Evolutionary conservation across 352 stramenopile species (phyloP).

Genomic region (Globisporangium sylvaticum): DNA sequence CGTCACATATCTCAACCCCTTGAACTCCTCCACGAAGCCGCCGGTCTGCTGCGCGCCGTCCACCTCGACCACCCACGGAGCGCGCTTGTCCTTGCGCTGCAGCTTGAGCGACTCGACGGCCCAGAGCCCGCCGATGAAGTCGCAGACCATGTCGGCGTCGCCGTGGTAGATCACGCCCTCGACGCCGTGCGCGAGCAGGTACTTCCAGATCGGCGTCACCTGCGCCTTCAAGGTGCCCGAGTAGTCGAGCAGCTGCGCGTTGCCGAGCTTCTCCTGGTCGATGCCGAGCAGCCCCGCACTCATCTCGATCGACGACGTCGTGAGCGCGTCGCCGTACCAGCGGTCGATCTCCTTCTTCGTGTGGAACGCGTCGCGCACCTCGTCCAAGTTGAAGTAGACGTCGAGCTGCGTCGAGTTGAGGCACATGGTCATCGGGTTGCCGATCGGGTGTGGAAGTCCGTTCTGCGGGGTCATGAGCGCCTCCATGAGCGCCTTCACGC

Average conservation of each 20-base stretch:
- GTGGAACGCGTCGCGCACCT: constrained; percentile 57
- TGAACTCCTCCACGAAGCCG: constrained; percentile 81
- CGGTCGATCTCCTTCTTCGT: constrained; percentile 21
- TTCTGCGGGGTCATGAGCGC: constrained; percentile 40
- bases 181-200: constrained; percentile 28
- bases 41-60: constrained; percentile 59
- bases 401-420: constrained; percentile 15
- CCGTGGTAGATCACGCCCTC: constrained; percentile 57
- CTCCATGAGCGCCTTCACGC: constrained; percentile 39
- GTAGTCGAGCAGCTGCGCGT: constrained; percentile 47
- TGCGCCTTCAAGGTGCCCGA: constrained; percentile 33
- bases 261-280: constrained; percentile 26
- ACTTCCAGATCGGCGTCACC: constrained; percentile 50
- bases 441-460: constrained; percentile 22
- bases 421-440: constrained; percentile 25
- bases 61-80: constrained; percentile 33
- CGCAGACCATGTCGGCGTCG: constrained; percentile 63
- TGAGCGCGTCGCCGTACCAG: constrained; percentile 22
- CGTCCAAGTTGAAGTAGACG: constrained; percentile 46
- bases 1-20: constrained; percentile 85
- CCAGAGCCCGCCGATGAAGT: constrained; percentile 66
- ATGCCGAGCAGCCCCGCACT: constrained; percentile 34
- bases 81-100: constrained; percentile 30
- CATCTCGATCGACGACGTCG: constrained; percentile 33
- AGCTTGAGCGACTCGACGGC: constrained; percentile 63